phyloP scores from a whole-genome alignment of 2,329 filamentous ascomycete species.

The Trichoderma sp. region DNA sequence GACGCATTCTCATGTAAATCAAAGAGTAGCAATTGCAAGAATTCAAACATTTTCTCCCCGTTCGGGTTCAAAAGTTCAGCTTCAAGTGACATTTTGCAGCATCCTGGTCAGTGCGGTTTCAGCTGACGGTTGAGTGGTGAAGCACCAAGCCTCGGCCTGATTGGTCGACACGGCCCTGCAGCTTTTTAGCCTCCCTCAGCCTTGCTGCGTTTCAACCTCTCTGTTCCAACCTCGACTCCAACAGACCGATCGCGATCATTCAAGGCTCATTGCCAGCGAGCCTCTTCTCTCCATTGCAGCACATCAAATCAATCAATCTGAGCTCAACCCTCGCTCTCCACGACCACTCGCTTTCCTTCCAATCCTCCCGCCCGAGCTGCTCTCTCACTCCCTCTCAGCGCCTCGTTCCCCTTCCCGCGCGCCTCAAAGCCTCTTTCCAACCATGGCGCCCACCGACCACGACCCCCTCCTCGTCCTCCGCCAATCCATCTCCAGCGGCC shows the following conservation, averaged over 20 bases:
- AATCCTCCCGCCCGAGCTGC: not conserved
- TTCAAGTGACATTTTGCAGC: no score
- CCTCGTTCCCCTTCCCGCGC: not conserved
- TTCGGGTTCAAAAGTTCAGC: no score
- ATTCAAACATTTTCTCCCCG: no score
- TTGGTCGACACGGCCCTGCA: slow-evolving; percentile 22
- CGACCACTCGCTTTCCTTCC: no score
- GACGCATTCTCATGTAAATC: not conserved
- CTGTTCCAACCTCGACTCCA: slow-evolving; percentile 7
- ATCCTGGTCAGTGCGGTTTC: not conserved
- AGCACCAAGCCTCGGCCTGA: not conserved
- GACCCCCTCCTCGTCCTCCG: slow-evolving; percentile 85
- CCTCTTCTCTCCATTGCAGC: not conserved
- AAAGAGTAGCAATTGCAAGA: no score
- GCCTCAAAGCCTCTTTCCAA: not conserved
- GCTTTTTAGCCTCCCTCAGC: slow-evolving; percentile 27
- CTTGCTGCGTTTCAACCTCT: slow-evolving; percentile 22
- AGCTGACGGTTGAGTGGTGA: not conserved
- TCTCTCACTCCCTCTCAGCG: not conserved
- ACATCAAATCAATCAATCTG: not conserved
- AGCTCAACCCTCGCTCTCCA: no score
- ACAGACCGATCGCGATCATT: not conserved
- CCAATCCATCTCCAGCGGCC: slow-evolving; percentile 73
- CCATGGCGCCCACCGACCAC: slow-evolving; percentile 50
- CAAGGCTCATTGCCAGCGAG: slow-evolving; percentile 1